Evolutionary conservation across 768 basidiomycete genomes (phyloP), one percentile per base, ranked within the genome.

Genomic region (Suillus paluster): DNA sequence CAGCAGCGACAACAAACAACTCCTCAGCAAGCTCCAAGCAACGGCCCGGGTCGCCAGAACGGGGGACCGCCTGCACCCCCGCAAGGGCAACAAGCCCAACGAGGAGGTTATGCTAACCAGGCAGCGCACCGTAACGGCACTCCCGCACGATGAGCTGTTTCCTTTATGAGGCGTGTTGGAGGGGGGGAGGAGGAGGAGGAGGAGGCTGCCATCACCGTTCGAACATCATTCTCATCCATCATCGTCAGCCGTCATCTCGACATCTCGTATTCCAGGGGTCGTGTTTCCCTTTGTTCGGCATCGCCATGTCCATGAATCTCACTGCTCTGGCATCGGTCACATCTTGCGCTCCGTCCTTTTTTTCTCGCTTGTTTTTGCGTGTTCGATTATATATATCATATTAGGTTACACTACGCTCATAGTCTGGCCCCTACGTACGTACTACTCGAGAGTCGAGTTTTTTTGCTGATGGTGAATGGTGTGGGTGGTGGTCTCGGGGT

Each of bases 311-410:
- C 54, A 42, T 53, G 61, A 57, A 46, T 65, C 21, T 45, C 39
- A 21, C 44, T 62, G 27, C 44, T 68, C 57, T 64, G 56, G 57
- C 64, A 59, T 63, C 60, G 61, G 60, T 50, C 56, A 52, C 60
- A 57, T 58, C 55, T 63, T 42, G 30, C 59, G 59, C 61, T 33
- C 55, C 11, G 42, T 61, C 23, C 33, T 55, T 58, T 59, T 63
- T 42, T 57, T 57, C 46, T 14, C 30, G 46, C 59, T 48, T 67
- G 63, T 71, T 65, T 70, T 66, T 63, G 67, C 70, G 27, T 44
- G 67, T 57, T 62, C 63, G 53, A 61, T 63, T 66, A 65, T 76
- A 75, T 74, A 75, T 75, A 71, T 70, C 70, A 58, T 67, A 66
- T 55, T 55, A 55, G 66, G 73, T 55, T 76, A 67, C 60, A 58